Percentiles rank a stretch among this genome's conserved stretches.
Evolutionary conservation across 805 yeast genomes (phyloP).

Genomic region (Wickerhamiella siamensis): DNA sequence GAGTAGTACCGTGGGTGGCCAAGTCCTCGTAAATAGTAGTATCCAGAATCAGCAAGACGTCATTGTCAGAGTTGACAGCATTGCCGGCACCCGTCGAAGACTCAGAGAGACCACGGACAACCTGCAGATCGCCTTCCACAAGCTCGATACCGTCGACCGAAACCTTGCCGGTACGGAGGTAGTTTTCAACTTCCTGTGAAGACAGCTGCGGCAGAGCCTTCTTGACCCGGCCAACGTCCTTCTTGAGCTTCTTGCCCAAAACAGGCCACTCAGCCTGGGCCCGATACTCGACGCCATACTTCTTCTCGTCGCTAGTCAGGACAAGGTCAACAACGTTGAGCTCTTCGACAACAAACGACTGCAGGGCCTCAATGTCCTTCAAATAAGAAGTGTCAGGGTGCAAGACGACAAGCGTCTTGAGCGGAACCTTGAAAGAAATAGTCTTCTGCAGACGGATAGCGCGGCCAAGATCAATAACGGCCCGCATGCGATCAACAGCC

Average conservation of each 20-base stretch:
- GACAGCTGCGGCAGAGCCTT: conserved; percentile 76
- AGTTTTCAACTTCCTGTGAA: conserved; percentile 69
- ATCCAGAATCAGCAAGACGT: conserved; percentile 80
- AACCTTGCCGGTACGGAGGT: conserved; percentile 56
- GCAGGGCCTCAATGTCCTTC: conserved; percentile 61
- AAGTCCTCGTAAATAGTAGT: conserved; percentile 76
- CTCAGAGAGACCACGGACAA: conserved; percentile 76
- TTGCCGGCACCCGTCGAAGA: conserved; percentile 43
- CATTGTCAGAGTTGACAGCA: conserved; percentile 78
- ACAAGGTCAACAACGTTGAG: conserved; percentile 79
- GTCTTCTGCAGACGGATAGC: conserved; percentile 91
- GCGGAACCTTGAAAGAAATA: conserved; percentile 88
- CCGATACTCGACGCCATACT: conserved; percentile 80
- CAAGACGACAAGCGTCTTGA: conserved; percentile 71
- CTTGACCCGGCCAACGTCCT: conserved; percentile 86
- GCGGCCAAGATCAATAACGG: conserved; percentile 91
- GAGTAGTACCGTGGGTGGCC: conserved; percentile 86
- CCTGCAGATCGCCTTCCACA: conserved; percentile 77
- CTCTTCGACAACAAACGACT: conserved; percentile 74
- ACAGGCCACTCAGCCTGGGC: conserved; percentile 99
- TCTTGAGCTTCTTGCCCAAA: conserved; percentile 90
- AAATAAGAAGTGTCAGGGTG: conserved; percentile 66
- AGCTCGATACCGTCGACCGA: conserved; percentile 82
- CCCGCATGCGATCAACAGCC: conserved; percentile 91
- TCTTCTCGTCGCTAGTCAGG: conserved; percentile 79